phyloP scores from a whole-genome alignment of 2,329 filamentous ascomycete genomes.

The Colletotrichum tamarilloi region DNA sequence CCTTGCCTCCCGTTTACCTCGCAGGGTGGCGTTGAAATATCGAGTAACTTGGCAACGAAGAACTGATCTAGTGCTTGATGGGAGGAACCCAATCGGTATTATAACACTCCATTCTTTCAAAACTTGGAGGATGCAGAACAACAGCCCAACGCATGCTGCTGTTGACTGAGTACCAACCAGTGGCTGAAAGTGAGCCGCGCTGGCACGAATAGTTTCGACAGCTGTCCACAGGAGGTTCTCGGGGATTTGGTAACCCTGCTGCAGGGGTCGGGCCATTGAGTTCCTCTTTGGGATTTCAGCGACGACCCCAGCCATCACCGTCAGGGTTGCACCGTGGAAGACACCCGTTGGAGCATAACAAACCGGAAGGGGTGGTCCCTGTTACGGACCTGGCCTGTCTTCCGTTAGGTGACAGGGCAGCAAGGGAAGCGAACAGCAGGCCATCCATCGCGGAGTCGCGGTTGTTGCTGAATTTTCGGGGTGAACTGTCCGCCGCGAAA shows the following conservation, averaged over 20 bases:
- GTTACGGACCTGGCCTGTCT: neutral
- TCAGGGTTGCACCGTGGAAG: slow-evolving; percentile 33
- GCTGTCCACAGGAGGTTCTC: slow-evolving; percentile 3
- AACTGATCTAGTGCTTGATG: no score
- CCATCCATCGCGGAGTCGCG: slow-evolving; percentile 1
- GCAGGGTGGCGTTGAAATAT: neutral
- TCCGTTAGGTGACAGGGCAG: neutral
- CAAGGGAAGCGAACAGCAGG: neutral
- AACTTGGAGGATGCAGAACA: neutral
- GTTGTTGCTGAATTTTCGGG: neutral
- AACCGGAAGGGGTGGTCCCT: slow-evolving; percentile 11
- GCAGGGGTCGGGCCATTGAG: neutral
- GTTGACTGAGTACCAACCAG: neutral
- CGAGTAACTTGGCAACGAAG: neutral
- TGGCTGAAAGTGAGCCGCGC: neutral
- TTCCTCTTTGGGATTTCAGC: slow-evolving; percentile 1
- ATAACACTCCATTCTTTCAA: neutral
- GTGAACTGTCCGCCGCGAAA: neutral
- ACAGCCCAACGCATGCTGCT: neutral
- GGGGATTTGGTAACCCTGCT: slow-evolving; percentile 11
- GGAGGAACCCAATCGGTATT: neutral
- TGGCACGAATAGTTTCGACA: neutral
- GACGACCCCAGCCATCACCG: slow-evolving; percentile 19
- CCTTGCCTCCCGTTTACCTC: neutral
- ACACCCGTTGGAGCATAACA: slow-evolving; percentile 3